Evolutionary conservation across 768 basidiomycete genomes (phyloP), one percentile per base, ranked within the genome.

Genomic region (Boletellus ananas): DNA sequence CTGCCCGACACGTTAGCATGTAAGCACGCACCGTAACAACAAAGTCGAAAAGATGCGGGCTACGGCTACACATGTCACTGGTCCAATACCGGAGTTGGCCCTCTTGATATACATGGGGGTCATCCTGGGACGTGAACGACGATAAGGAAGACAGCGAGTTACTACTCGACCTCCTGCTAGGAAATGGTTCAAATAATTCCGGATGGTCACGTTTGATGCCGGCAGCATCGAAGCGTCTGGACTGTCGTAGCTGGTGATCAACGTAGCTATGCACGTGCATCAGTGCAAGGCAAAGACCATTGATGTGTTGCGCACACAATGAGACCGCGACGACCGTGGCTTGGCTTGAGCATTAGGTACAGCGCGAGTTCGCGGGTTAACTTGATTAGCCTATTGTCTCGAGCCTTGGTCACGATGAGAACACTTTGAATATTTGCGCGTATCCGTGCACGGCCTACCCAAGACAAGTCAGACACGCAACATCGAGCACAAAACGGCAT

Each of bases 31-130:
- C 94, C 25, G 96, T 98, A 39, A 98, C 77, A 50, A 99, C 96
- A 64, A 99, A 96, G 69, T 99, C 95, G 62, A 99, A 98, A 11
- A 97, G 76, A 66, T 98, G 90, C 2, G 95, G 86, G 43, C 82
- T 89, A 48, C 79, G 79, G 55, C 80, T 86, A 69, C 96, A 99
- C 95, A 99, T 96, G 38, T 88, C 87, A 56, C 85, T 85, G 0
- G 94, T 97, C 96, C 96, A 99, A 64, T 97, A 99, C 51, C 96
- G 79, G 41, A 99, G 75, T 65, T 97, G 95, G 1, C 96, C 96
- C 48, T 94, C 86, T 34, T 88, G 85, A 33, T 69, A 55, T 1
- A 51, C 64, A 50, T 63, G 47, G 38, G 68, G 52, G 10, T 71
- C 62, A 14, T 79, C 79, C 57, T 68, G 73, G 51, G 69, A 69